Evolutionary conservation across 1,284 basidiomycete genomes (phyloP).

Genomic region (Earliella scabrosa): DNA sequence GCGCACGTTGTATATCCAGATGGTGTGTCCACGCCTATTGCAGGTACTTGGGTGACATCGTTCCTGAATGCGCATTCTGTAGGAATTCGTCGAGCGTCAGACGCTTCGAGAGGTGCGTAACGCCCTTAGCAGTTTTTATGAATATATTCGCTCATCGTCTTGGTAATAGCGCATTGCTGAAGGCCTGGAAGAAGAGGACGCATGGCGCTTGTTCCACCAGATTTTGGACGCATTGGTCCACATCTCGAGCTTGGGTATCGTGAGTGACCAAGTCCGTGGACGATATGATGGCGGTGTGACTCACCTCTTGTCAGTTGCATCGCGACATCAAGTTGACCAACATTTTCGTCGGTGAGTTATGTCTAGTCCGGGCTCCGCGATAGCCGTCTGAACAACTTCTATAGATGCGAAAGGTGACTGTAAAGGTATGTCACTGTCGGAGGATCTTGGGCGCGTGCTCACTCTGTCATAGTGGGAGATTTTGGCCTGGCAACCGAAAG

Average conservation of each 20-base stretch:
- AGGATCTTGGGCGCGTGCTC: neutral
- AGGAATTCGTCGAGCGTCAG: constrained; percentile 90
- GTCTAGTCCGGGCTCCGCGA: too few relatives aligned
- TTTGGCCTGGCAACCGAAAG: constrained; percentile 92
- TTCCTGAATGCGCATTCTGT: too few relatives aligned
- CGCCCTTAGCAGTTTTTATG: too few relatives aligned
- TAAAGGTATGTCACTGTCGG: constrained; percentile 58
- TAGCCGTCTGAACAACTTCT: neutral
- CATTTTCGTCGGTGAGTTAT: constrained; percentile 85
- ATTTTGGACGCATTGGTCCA: constrained; percentile 93
- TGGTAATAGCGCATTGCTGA: constrained; percentile 70
- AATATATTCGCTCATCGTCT: neutral
- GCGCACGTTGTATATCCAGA: constrained; percentile 87
- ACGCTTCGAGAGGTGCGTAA: constrained; percentile 73
- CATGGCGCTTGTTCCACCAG: constrained; percentile 91
- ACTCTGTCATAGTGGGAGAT: constrained; percentile 69
- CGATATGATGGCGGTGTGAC: neutral
- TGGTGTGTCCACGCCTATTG: constrained; percentile 56
- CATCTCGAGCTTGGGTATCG: constrained; percentile 88
- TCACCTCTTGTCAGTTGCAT: constrained; percentile 62
- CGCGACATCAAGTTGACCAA: constrained; percentile 93
- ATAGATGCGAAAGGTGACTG: constrained; percentile 87
- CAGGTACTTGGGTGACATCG: neutral
- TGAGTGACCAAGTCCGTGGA: constrained; percentile 35
- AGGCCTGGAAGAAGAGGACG: constrained; percentile 81